Conservation (phyloP, 148 eudicot genomes). For the Fagopyrum homotropicum region DNA sequence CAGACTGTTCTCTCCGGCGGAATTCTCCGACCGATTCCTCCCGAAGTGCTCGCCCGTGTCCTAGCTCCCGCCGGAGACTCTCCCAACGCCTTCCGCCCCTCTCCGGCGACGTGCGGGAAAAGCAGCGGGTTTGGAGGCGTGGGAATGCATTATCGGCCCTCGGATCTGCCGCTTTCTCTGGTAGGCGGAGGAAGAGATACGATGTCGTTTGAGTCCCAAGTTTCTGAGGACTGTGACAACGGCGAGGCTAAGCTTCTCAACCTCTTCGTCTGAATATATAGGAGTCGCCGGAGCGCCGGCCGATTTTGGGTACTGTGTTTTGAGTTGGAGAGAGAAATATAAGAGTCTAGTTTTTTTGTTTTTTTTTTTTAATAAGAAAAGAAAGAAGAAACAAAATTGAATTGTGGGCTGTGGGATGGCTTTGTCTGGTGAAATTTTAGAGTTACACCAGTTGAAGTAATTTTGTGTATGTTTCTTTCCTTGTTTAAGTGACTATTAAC, state of each 20-base stretch:
- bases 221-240: slow-evolving; percentile 21
- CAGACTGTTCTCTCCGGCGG: slow-evolving; percentile 50
- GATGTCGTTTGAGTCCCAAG: slow-evolving; percentile 30
- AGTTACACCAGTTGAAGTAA: slow-evolving; percentile 9
- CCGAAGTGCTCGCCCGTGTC: slow-evolving; percentile 11
- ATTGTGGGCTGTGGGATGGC: slow-evolving; percentile 4
- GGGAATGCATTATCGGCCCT: slow-evolving; percentile 9
- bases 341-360: not conserved
- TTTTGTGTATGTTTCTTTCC: slow-evolving; percentile 6
- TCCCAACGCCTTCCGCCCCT: slow-evolving; percentile 2
- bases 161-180: slow-evolving; percentile 2
- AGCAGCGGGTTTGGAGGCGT: not conserved
- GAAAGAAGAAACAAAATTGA: not conserved
- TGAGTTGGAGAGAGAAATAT: slow-evolving; percentile 8
- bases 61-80: slow-evolving; percentile 6
- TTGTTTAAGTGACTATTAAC: not conserved
- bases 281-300: slow-evolving; percentile 12
- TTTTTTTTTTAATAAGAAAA: slow-evolving; percentile 4
- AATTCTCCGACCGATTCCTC: slow-evolving; percentile 22
- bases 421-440: slow-evolving; percentile 14
- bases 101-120: slow-evolving; percentile 8
- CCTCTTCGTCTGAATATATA: slow-evolving; percentile 32
- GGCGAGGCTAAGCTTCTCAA: slow-evolving; percentile 47
- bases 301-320: slow-evolving; percentile 12
- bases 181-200: slow-evolving; percentile 13